Base-by-base conservation (phyloP, 2,329 filamentous ascomycete genomes). In the Diplodia corticola region DNA sequence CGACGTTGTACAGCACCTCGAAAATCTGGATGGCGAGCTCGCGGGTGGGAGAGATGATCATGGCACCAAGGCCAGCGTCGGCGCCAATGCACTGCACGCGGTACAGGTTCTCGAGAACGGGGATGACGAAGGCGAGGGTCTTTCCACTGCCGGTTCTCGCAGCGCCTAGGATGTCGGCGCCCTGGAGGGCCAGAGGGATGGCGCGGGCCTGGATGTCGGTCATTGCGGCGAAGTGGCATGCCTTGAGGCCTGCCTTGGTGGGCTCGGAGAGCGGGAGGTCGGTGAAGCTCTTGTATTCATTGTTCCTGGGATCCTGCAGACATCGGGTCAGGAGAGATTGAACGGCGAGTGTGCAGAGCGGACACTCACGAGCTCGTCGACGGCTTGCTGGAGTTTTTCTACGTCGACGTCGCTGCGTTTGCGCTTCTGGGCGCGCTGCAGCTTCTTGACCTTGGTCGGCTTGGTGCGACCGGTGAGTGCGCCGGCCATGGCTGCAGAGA, bases 21-120 rank as follows among this genome's bases (percentile, higher is more conserved):
- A 98, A 99, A 68, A 97, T 99, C 78, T 99, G 95, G 46, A 96
- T 95, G 0, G 95, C 94, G 65, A 99, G 84, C 80, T 99, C 95
- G 74, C 95, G 89, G 7, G 95, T 99, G 0, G 95, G 95, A 0
- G 93, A 94, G 64, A 99, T 89, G 70, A 99, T 92, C 69, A 99
- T 85, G 4, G 95, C 95, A 9, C 94, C 94, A 33, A 99, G 83
- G 0, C 95, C 95, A 50, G 82, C 82, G 79, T 99, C 95, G 71
- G 89, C 85, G 72, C 96, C 91, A 17, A 95, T 91, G 89, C 93
- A 97, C 84, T 89, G 91, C 65, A 89, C 87, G 61, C 93, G 89
- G 78, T 96, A 95, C 2, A 99, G 85, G 73, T 94, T 96, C 79
- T 99, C 95, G 59, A 99, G 85, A 0, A 98, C 89, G 1, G 95